Conservation (phyloP, 768 basidiomycete genomes). For the Ephemerocybe angulata region DNA sequence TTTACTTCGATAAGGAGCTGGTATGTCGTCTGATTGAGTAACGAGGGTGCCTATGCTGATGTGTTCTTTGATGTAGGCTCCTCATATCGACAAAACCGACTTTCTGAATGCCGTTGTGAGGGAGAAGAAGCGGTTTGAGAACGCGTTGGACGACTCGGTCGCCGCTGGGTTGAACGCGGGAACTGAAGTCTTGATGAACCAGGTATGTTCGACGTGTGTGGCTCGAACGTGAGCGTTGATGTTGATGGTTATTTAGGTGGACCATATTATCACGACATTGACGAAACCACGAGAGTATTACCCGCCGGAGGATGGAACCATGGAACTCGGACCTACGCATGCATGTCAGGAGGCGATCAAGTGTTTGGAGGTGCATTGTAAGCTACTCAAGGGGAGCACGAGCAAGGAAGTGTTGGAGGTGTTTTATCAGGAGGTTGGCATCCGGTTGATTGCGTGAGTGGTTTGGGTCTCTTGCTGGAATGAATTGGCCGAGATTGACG, state of each 20-base stretch:
- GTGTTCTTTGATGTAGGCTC: slow-evolving; percentile 44
- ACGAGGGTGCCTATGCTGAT: not conserved
- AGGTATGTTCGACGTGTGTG: slow-evolving; percentile 47
- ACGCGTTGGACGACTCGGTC: slow-evolving; percentile 87
- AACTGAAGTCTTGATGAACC: slow-evolving; percentile 92
- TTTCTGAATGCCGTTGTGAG: slow-evolving; percentile 90
- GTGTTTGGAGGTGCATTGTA: slow-evolving; percentile 88
- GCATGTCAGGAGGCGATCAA: slow-evolving; percentile 89
- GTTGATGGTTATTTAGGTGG: slow-evolving; percentile 60
- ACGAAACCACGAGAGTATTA: slow-evolving; percentile 89
- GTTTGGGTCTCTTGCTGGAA: too few species aligned
- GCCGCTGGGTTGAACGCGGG: slow-evolving; percentile 93
- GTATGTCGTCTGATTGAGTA: slow-evolving; percentile 37
- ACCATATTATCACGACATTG: slow-evolving; percentile 82
- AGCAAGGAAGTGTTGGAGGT: slow-evolving; percentile 96
- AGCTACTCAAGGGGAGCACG: slow-evolving; percentile 87
- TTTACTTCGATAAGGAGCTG: slow-evolving; percentile 96
- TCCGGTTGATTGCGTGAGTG: slow-evolving; percentile 77
- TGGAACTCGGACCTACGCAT: slow-evolving; percentile 82
- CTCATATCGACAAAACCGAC: slow-evolving; percentile 89
- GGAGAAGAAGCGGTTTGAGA: slow-evolving; percentile 97
- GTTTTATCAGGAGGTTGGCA: slow-evolving; percentile 96
- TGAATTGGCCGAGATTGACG: too few species aligned
- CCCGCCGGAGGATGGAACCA: slow-evolving; percentile 71
- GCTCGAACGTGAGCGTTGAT: not conserved